These are phyloP conservation scores for Pseudocercospora vitis DNA, from an alignment of 2,329 filamentous ascomycete genomes.

Conservation along the genomic window DNA sequence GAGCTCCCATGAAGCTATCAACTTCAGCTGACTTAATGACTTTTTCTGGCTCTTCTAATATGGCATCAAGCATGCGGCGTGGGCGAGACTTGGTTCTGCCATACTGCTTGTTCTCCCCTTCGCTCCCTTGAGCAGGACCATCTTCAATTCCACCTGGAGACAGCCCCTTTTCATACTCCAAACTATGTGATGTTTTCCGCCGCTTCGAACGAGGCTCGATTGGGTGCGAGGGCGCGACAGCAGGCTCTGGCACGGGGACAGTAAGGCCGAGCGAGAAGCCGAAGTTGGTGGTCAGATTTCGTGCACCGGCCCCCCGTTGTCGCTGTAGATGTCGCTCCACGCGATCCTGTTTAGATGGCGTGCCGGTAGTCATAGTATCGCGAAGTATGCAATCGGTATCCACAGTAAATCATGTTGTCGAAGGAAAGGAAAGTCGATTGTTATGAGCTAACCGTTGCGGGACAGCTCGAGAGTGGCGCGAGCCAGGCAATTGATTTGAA, in stretches of 20 bases:
- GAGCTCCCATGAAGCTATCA: constrained; percentile 21
- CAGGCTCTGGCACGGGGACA: not conserved
- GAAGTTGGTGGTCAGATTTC: constrained; percentile 32
- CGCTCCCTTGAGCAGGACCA: not conserved
- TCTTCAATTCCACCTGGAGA: not conserved
- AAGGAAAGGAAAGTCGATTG: constrained; percentile 6
- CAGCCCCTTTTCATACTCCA: too few species aligned
- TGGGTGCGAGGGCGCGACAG: constrained; percentile 1
- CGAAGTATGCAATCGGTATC: constrained; percentile 2
- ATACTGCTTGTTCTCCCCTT: not conserved
- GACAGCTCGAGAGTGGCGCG: too few species aligned
- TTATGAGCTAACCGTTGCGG: too few species aligned
- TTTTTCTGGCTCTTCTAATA: constrained; percentile 8
- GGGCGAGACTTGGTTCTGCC: not conserved
- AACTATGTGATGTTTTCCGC: constrained; percentile 18
- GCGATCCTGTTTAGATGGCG: constrained; percentile 32
- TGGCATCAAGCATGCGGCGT: constrained; percentile 5
- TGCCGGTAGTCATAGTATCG: constrained; percentile 31
- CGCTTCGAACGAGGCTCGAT: constrained; percentile 29
- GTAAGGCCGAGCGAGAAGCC: constrained; percentile 32
- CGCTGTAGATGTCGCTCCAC: constrained; percentile 37
- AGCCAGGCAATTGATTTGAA: too few species aligned
- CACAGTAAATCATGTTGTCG: not conserved
- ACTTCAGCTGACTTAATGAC: constrained; percentile 9
- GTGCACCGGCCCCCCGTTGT: constrained; percentile 36